Base-by-base conservation (phyloP, 306 rosid genomes). In the Medicago ruthenica region DNA sequence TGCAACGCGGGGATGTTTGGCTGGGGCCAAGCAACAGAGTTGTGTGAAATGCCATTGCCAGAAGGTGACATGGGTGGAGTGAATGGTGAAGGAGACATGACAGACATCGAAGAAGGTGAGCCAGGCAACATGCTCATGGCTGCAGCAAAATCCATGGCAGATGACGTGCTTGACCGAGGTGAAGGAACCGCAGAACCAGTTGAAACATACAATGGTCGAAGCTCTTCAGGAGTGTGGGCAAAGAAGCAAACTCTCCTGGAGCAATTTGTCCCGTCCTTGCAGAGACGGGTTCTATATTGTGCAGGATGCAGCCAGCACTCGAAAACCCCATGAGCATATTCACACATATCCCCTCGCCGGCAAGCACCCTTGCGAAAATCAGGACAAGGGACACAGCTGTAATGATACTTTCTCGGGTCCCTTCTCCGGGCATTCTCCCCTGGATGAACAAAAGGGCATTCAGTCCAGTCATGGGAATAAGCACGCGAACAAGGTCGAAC, bases 221-320 rank as follows among this genome's bases (percentile, higher is more conserved):
- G 96, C 83, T 91, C 98, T 67, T 91, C 98, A 2, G 88, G 71
- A 2, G 89, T 91, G 85, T 93, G 98, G 54, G 98, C 98, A 82
- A 93, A 93, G 72, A 93, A 93, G 88, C 98, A 93, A 79, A 93
- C 96, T 70, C 97, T 85, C 81, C 98, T 89, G 3, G 91, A 87
- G 69, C 98, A 93, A 83, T 48, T 86, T 20, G 85, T 88, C 66
- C 96, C 98, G 40, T 93, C 97, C 86, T 91, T 93, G 87, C 98
- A 93, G 36, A 91, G 96, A 5, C 97, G 90, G 64, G 98, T 93
- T 37, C 97, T 83, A 83, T 93, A 93, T 51, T 93, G 97, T 11
- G 98, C 98, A 1, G 98, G 98, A 84, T 93, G 98, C 51, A 93
- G 80, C 98, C 98, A 93, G 76, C 98, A 93, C 91, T 93, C 98